Evolutionary conservation across 192 early-diverging fungal genomes (phyloP).

Genomic region (Geranomyces variabilis): DNA sequence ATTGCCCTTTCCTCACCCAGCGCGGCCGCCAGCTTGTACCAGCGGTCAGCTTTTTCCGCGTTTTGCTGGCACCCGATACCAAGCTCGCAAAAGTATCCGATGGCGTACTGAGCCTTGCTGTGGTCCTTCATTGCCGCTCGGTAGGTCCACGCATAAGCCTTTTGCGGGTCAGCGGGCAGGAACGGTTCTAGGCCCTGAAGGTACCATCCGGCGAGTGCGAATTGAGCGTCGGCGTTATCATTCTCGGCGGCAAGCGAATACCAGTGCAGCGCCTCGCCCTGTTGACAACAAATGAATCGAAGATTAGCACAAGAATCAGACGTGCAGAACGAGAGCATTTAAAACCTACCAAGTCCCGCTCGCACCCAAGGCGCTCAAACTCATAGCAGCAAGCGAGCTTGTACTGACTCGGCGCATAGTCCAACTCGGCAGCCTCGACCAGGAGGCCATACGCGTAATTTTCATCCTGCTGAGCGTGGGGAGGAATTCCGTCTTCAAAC

Average conservation of each 20-base stretch:
- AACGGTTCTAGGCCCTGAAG: conserved; percentile 72
- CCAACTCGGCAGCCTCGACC: conserved; percentile 65
- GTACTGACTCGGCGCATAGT: conserved; percentile 70
- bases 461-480: conserved; percentile 47
- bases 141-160: conserved; percentile 78
- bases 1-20: conserved; percentile 29
- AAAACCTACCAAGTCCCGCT: conserved; percentile 56
- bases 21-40: conserved; percentile 36
- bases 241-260: conserved; percentile 79
- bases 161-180: conserved; percentile 60
- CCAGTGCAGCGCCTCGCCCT: conserved; percentile 62
- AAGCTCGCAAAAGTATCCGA: conserved; percentile 86
- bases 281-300: conserved; percentile 17
- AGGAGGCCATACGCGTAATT: conserved; percentile 60
- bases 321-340: conserved; percentile 4
- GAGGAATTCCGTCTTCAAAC: conserved; percentile 70
- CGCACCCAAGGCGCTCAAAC: conserved; percentile 70
- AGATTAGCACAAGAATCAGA: background rate
- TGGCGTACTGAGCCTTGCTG: conserved; percentile 76
- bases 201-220: conserved; percentile 84
- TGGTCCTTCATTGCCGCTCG: conserved; percentile 74
- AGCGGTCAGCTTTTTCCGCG: conserved; percentile 52
- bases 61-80: conserved; percentile 67
- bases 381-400: conserved; percentile 79
- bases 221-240: conserved; percentile 66